A percentile compares a stretch with the other conserved stretches of the same genome.
phyloP scores from a whole-genome alignment of 495 filamentous ascomycete genomes.

The Xylaria venustula region DNA sequence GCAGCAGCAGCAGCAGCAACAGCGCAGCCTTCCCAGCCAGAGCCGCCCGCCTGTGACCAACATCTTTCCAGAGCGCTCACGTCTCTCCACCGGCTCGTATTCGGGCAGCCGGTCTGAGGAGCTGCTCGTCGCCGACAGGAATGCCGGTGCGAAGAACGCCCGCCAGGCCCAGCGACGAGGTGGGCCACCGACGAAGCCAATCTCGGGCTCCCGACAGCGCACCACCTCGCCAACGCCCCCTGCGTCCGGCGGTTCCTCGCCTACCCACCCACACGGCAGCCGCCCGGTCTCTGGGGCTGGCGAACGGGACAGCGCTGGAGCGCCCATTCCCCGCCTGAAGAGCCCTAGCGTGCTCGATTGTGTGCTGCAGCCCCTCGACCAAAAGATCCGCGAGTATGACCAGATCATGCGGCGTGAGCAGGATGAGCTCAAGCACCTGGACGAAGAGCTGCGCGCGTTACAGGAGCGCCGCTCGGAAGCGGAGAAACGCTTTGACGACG shows the following conservation, averaged over 20 bases:
- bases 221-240: slow-evolving; percentile 20
- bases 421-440: slow-evolving; percentile 29
- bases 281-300: slow-evolving; percentile 3
- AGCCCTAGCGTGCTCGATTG: slow-evolving; percentile 29
- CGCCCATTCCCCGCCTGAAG: slow-evolving; percentile 29
- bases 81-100: slow-evolving; percentile 21
- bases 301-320: slow-evolving; percentile 3
- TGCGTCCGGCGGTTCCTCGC: slow-evolving; percentile 23
- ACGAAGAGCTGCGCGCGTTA: slow-evolving; percentile 25
- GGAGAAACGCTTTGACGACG: slow-evolving; percentile 28
- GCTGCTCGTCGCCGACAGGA: slow-evolving; percentile 25
- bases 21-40: slow-evolving; percentile 21
- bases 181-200: slow-evolving; percentile 8
- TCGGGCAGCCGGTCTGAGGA: slow-evolving; percentile 31
- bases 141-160: slow-evolving; percentile 16
- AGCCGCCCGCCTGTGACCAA: slow-evolving; percentile 28
- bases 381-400: slow-evolving; percentile 30
- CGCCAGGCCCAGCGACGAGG: slow-evolving; percentile 29
- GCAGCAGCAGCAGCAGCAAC: slow-evolving; percentile 26
- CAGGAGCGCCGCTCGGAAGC: slow-evolving; percentile 29
- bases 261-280: slow-evolving; percentile 21
- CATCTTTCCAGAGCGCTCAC: slow-evolving; percentile 15
- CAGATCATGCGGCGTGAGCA: slow-evolving; percentile 26
- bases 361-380: slow-evolving; percentile 31
- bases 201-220: slow-evolving; percentile 19